Evolutionary conservation across 1,284 basidiomycete species (phyloP).

Genomic region (Ceratobasidium sp.): DNA sequence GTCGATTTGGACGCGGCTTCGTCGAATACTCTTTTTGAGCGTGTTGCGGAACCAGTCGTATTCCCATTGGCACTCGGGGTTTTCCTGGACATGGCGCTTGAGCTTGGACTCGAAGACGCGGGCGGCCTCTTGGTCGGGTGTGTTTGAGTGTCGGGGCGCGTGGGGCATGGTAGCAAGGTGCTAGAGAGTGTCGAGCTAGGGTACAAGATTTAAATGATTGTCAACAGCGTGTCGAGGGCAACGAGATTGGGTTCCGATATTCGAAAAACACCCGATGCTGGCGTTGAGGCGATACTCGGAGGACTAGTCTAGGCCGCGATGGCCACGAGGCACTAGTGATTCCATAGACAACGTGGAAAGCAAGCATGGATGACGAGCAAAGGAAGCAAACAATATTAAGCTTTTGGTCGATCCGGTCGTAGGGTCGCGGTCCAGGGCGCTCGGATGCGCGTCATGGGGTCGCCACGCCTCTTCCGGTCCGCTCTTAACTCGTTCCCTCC

Average conservation of each 20-base stretch:
- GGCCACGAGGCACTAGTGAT: not conserved
- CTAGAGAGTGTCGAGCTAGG: not conserved
- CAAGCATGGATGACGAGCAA: too few species aligned
- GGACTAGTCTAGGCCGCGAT: not conserved
- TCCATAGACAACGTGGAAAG: too few species aligned
- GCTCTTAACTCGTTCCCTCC: too few species aligned
- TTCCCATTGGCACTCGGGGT: conserved; percentile 29
- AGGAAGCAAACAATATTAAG: too few species aligned
- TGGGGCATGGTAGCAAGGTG: conserved; percentile 2
- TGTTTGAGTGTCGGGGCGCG: not conserved
- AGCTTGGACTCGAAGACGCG: conserved; percentile 10
- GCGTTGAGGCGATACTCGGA: conserved; percentile 1
- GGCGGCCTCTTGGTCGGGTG: conserved; percentile 23
- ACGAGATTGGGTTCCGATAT: not conserved
- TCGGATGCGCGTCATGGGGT: too few species aligned
- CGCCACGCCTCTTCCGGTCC: too few species aligned
- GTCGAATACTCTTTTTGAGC: conserved; percentile 9
- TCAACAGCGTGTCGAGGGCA: not conserved
- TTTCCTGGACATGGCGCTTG: conserved; percentile 1
- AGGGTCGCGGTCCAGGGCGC: too few species aligned
- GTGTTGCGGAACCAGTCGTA: not conserved
- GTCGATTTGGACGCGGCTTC: conserved; percentile 12
- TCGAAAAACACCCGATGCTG: not conserved
- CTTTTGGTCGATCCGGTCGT: too few species aligned
- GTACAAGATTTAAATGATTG: not conserved